Evolutionary conservation across 208 protist genomes (phyloP).

Genomic region (Leishmania tarentolae): DNA sequence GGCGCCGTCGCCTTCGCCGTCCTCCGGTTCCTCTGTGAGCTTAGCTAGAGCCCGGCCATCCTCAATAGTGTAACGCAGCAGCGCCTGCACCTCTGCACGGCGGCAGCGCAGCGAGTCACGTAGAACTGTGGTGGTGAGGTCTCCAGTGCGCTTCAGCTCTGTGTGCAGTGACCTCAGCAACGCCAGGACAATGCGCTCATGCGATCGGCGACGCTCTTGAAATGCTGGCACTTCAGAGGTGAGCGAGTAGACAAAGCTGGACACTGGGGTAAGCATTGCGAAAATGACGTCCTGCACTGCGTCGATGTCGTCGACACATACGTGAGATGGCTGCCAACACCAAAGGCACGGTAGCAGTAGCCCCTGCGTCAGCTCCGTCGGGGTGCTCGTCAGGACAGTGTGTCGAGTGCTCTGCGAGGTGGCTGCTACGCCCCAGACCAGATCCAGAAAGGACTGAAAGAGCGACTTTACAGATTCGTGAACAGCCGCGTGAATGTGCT

Average conservation of each 20-base stretch:
- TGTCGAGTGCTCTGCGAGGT: constrained; percentile 62
- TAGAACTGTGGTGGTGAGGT: constrained; percentile 52
- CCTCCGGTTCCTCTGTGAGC: constrained; percentile 20
- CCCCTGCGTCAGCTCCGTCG: constrained; percentile 41
- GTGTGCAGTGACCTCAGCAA: constrained; percentile 50
- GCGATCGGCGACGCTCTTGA: constrained; percentile 41
- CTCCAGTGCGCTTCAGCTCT: constrained; percentile 45
- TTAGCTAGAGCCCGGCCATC: constrained; percentile 26
- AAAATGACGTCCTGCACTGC: constrained; percentile 61
- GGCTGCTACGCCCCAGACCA: constrained; percentile 63
- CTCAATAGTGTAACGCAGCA: constrained; percentile 47
- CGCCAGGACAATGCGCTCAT: constrained; percentile 38
- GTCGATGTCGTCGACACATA: constrained; percentile 82
- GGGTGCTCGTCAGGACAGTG: constrained; percentile 45
- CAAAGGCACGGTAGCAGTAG: constrained; percentile 60
- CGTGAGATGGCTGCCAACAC: constrained; percentile 58
- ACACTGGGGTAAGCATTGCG: constrained; percentile 64
- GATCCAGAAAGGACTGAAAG: constrained; percentile 58
- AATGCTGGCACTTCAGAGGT: constrained; percentile 46
- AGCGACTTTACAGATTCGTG: constrained; percentile 48
- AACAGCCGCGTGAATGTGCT: constrained; percentile 41
- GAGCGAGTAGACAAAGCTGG: constrained; percentile 55
- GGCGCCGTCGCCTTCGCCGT: constrained; percentile 9
- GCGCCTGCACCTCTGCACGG: constrained; percentile 44
- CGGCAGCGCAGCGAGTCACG: constrained; percentile 65